A percentile compares a stretch with the other conserved stretches of the same genome.
Conservation (phyloP, 2,329 filamentous ascomycete genomes). For the Colletotrichum cordylinicola region DNA sequence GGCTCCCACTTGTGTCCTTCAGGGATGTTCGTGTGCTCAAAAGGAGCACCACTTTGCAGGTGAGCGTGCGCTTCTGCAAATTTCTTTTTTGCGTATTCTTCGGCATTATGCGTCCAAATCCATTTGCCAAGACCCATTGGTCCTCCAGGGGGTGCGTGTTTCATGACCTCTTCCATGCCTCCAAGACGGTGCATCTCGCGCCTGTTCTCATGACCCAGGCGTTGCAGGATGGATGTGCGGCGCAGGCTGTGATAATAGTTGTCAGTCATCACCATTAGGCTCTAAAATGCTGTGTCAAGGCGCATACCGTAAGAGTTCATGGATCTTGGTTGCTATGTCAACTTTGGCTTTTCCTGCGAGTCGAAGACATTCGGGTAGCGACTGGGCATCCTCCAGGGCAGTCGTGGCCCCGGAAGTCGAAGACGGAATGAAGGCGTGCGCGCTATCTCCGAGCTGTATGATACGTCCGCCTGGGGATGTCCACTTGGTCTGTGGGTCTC, state of each 20-base stretch:
- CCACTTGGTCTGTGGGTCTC: constrained; percentile 19
- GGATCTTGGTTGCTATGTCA: not conserved
- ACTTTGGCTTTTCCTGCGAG: not conserved
- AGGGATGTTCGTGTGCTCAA: not conserved
- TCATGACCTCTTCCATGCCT: not conserved
- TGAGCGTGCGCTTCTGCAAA: not conserved
- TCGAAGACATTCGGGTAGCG: constrained; percentile 22
- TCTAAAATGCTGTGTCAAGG: not conserved
- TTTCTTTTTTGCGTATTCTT: not conserved
- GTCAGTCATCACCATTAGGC: not conserved
- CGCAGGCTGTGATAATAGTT: not conserved
- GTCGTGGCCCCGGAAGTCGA: constrained; percentile 24
- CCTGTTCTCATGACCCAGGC: not conserved
- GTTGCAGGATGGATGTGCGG: not conserved
- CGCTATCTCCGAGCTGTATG: constrained; percentile 26
- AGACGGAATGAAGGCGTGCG: constrained; percentile 25
- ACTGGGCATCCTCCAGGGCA: constrained; percentile 26
- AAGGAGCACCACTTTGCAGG: not conserved
- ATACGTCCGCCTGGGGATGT: constrained; percentile 18
- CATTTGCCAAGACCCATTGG: not conserved
- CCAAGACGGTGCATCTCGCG: not conserved
- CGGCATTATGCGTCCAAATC: not conserved
- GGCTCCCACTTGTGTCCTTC: not conserved
- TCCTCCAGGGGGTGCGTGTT: not conserved
- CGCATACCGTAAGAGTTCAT: not conserved